Base-by-base conservation (phyloP, 371 early-diverging fungal genomes). In the Mucor mucedo region DNA sequence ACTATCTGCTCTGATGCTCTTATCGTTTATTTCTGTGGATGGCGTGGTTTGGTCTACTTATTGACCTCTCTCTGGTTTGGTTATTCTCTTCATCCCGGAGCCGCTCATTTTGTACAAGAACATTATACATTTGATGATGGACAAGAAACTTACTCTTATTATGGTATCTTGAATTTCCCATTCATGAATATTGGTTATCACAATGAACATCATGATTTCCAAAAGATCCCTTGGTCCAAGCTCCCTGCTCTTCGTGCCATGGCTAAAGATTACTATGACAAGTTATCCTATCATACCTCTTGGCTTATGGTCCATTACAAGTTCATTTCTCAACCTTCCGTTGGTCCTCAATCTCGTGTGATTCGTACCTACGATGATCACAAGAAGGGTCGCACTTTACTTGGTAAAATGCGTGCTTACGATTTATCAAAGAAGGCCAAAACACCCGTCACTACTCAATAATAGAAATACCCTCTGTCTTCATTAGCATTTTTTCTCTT, bases 151-250 rank as follows among this genome's bases (percentile, higher is more conserved):
- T 98, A 98, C 79, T 93, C 93, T 33, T 98, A 98, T 89, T 98
- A 98, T 70, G 98, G 98, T 47, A 76, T 85, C 49, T 82, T 95
- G 49, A 98, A 98, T 80, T 59, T 80, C 45, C 84, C 91, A 40
- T 92, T 87, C 66, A 85, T 93, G 83, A 93, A 93, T 79, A 93
- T 95, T 63, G 94, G 94, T 29, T 95, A 94, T 76, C 98, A 98
- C 81, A 97, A 95, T 76, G 98, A 98, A 84, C 98, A 98, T 84
- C 98, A 98, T 81, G 99, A 98, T 79, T 97, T 94, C 77, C 88
- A 84, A 66, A 85, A 83, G 85, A 82, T 95, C 57, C 94, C 99
- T 16, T 95, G 98, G 95, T 88, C 94, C 32, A 87, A 88, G 52
- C 84, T 98, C 11, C 98, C 97, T 16, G 72, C 82, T 45, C 76